A percentile compares a stretch with the other conserved stretches of the same genome.
These are phyloP conservation scores for Flaveria floridana DNA, from an alignment of 140 eudicot genomes.

Conservation along the genomic window DNA sequence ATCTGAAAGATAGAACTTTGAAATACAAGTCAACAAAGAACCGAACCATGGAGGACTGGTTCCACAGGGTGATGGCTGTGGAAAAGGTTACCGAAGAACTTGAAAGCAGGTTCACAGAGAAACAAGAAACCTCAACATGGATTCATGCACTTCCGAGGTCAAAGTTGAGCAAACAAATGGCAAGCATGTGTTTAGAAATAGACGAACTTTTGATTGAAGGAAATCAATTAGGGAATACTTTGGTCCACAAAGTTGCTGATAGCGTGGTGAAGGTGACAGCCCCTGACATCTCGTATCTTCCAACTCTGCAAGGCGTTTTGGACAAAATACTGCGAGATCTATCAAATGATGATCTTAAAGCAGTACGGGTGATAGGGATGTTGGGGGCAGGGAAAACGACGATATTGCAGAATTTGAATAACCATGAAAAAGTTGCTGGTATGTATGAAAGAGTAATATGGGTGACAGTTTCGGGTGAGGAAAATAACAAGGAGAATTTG, in stretches of 20 bases:
- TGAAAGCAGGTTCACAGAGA: background rate
- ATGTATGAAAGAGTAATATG: constrained; percentile 17
- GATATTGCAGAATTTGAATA: constrained; percentile 22
- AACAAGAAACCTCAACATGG: constrained; percentile 15
- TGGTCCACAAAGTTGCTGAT: constrained; percentile 27
- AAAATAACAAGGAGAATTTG: constrained; percentile 18
- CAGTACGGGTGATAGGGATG: constrained; percentile 26
- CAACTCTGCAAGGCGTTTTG: background rate
- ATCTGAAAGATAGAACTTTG: constrained; percentile 24
- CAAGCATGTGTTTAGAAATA: constrained; percentile 13
- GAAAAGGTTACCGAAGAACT: constrained; percentile 23
- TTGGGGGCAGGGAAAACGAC: constrained; percentile 24
- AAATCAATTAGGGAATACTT: constrained; percentile 18
- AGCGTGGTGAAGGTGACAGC: constrained; percentile 17
- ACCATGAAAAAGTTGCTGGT: constrained; percentile 20
- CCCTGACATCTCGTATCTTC: constrained; percentile 21
- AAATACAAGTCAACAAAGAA: constrained; percentile 27
- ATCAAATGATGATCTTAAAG: constrained; percentile 6
- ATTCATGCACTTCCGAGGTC: constrained; percentile 4
- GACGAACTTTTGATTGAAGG: background rate
- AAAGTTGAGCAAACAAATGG: constrained; percentile 22
- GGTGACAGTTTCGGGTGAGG: constrained; percentile 21
- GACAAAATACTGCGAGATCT: constrained; percentile 16
- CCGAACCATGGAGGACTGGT: constrained; percentile 33
- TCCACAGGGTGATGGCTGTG: constrained; percentile 24